Evolutionary conservation across 169 alveolate genomes (phyloP), one percentile per base, ranked within the genome.

Genomic region (Plasmodium gonderi): DNA sequence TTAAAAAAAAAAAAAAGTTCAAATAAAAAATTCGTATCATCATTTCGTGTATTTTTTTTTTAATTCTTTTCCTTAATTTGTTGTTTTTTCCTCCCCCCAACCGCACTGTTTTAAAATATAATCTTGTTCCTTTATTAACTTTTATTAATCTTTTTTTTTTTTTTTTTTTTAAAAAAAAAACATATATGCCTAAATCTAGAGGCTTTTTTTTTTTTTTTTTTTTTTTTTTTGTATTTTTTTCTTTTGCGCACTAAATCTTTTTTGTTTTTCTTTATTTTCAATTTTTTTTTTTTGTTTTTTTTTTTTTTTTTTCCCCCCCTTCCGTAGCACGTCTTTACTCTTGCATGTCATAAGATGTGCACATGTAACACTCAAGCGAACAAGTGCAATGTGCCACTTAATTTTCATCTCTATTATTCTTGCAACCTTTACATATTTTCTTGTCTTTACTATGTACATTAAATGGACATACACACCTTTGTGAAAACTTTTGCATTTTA

Each of bases 41-140:
- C 64, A 31, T 78, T 78, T 23, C 4, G 78, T 68, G 78, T 68
- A 68, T 33, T 31, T 68, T 67, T 17, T 68, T 68, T 8, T 68
- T 31, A 29, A 54, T 54, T 31, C 69, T 54, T 31, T 54, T 54
- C 33, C 36, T 12, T 54, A 23, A 54, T 54, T 54, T 54, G 8
- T 54, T 54, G n/a, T 11, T 9, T 54, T 54, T 31, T 31, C 33
- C 8, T n/a, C n/a, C n/a, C n/a, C n/a, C n/a, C n/a, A n/a, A n/a
- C n/a, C n/a, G n/a, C n/a, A n/a, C n/a, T n/a, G n/a, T 31, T 54
- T 54, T 54, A 54, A 54, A 17, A 54, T 54, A 17, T 54, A 31
- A 3, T 31, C 69, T 7, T 54, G 4, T 31, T 31, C 5, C 23
- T 54, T 17, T 54, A 12, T 31, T n/a, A 54, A 54, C 33, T 31